Evolutionary conservation across 495 filamentous ascomycete genomes (phyloP), one percentile per base, ranked within the genome.

Genomic region (Xylaria bambusicola): DNA sequence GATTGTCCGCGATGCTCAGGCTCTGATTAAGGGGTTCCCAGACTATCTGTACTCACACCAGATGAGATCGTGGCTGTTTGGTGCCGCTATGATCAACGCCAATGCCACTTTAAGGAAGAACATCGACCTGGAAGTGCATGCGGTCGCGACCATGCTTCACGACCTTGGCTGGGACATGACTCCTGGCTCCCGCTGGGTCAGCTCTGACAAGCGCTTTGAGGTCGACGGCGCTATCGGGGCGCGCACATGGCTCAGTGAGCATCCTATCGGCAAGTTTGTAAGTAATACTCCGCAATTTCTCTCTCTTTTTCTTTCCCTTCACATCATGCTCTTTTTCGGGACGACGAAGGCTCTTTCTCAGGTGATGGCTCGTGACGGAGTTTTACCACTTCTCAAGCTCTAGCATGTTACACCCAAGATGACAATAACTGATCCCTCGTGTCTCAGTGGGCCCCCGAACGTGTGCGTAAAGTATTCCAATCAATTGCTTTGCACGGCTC

Each of bases 161-260:
- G 69, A 74, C 54, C 65, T 74, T 17, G 72, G 70, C 42, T 54
- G 44, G 41, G 54, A 66, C 48, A 63, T 57, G 56, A 57, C 61
- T 24, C 63, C 62, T 0, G 64, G 60, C 55, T 68, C 64, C 9
- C 58, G 66, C 46, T 56, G 62, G 49, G 58, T 73, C 52, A 72
- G 58, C 51, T 15, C 33, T 6, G 70, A 73, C 51, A 70, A 69
- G 31, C 64, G 70, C 23, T 78, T 77, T 58, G 75, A 78, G 62
- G 70, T 78, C 33, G 74, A 90, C 33, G 93, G 92, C 3, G 93
- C 91, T 2, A 90, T 96, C 2, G 93, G 93, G 6, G 91, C 94
- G 65, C 90, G 92, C 4, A 87, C 81, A 47, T 77, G 89, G 40
- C 70, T 95, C 15, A 75, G 84, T 41, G 51, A 54, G 15, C 41